These are phyloP conservation scores for Holtermannia corniformis DNA, from an alignment of 768 basidiomycete genomes.

Conservation along the genomic window DNA sequence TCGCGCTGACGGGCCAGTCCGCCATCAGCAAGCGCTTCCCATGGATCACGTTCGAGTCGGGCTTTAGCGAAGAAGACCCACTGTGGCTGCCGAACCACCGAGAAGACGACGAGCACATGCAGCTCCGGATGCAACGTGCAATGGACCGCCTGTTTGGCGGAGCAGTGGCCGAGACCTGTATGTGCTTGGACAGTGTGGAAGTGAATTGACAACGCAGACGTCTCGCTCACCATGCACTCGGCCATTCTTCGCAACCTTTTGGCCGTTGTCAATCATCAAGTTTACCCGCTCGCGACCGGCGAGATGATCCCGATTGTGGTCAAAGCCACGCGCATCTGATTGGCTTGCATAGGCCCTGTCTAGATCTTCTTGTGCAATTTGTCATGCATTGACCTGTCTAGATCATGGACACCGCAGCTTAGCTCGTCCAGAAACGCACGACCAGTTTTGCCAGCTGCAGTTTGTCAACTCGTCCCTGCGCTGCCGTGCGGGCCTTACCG, in stretches of 20 bases:
- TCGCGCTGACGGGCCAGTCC: slow-evolving; percentile 14
- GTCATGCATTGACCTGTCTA: no score
- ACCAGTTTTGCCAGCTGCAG: no score
- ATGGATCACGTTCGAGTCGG: slow-evolving; percentile 25
- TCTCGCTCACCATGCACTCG: slow-evolving; percentile 37
- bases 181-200: slow-evolving; percentile 7
- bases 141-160: slow-evolving; percentile 31
- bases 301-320: slow-evolving; percentile 41
- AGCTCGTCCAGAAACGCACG: no score
- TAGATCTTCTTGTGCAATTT: not conserved
- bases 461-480: no score
- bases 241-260: slow-evolving; percentile 30
- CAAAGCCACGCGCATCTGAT: slow-evolving; percentile 22
- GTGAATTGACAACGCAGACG: slow-evolving; percentile 11
- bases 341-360: not conserved
- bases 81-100: slow-evolving; percentile 36
- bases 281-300: slow-evolving; percentile 33
- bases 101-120: slow-evolving; percentile 32
- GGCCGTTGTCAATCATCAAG: slow-evolving; percentile 30
- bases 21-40: slow-evolving; percentile 32
- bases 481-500: no score
- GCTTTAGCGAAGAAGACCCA: slow-evolving; percentile 35
- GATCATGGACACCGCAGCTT: no score
- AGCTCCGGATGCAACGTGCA: slow-evolving; percentile 22
- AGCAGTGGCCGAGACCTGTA: slow-evolving; percentile 33